phyloP scores from a whole-genome alignment of 1,284 basidiomycete species.

The Microbotryum saponariae region DNA sequence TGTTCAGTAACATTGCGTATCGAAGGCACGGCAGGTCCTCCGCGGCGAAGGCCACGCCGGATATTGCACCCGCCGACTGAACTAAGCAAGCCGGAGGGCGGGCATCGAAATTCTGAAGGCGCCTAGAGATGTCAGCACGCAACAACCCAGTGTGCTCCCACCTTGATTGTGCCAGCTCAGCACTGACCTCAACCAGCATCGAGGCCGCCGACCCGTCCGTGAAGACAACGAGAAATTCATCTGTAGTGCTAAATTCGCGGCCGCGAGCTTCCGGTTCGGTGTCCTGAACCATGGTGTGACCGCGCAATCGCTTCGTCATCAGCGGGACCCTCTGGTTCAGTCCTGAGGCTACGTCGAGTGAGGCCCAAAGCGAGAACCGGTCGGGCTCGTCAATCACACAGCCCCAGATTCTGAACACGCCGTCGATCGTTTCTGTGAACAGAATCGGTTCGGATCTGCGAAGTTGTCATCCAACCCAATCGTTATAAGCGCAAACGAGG shows the following conservation, averaged over 20 bases:
- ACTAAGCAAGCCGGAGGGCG: conserved; percentile 71
- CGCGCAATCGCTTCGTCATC: conserved; percentile 53
- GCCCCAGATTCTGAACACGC: conserved; percentile 70
- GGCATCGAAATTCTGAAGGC: conserved; percentile 67
- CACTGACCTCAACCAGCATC: conserved; percentile 57
- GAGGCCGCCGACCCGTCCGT: conserved; percentile 55
- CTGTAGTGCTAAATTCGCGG: conserved; percentile 41
- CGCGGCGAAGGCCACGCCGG: neutral
- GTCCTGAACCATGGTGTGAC: conserved; percentile 49
- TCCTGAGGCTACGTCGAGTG: conserved; percentile 57
- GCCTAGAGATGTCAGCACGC: neutral
- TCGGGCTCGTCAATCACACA: conserved; percentile 79
- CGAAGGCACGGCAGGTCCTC: neutral
- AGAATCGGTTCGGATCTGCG: conserved; percentile 65
- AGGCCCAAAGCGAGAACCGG: conserved; percentile 71
- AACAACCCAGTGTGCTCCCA: neutral
- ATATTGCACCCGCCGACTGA: conserved; percentile 2
- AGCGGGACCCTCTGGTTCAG: conserved; percentile 16
- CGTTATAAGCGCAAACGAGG: conserved; percentile 59
- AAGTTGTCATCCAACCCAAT: conserved; percentile 61
- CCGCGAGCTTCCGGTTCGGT: conserved; percentile 31
- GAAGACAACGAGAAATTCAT: conserved; percentile 40
- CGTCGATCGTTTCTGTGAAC: conserved; percentile 66
- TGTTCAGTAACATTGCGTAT: no score
- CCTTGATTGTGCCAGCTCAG: conserved; percentile 48